phyloP scores from a whole-genome alignment of 768 basidiomycete genomes.

The Hemileccinum impolitum region DNA sequence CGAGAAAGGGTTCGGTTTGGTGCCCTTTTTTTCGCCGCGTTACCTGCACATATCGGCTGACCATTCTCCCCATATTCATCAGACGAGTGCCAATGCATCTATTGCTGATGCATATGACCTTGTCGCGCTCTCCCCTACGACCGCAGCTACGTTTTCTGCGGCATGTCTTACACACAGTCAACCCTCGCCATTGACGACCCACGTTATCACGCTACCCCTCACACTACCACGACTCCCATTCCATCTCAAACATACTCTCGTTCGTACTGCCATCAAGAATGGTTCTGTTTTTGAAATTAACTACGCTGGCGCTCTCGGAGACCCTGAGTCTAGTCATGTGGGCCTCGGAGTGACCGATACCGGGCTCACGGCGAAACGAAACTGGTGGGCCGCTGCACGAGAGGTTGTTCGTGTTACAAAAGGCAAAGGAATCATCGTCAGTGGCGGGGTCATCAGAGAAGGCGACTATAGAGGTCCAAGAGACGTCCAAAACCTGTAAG shows the following conservation, averaged over 20 bases:
- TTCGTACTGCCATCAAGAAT: conserved; percentile 76
- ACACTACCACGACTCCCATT: conserved; percentile 76
- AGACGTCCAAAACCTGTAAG: conserved; percentile 77
- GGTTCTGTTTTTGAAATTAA: conserved; percentile 81
- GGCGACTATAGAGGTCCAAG: conserved; percentile 66
- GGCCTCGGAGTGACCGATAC: conserved; percentile 50
- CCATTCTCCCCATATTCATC: neutral
- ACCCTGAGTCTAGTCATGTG: conserved; percentile 44
- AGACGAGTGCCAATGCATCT: conserved; percentile 71
- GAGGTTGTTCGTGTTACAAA: conserved; percentile 80
- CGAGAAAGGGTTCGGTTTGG: conserved; percentile 82
- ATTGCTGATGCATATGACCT: conserved; percentile 70
- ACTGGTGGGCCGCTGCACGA: conserved; percentile 80
- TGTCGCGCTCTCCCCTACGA: conserved; percentile 72
- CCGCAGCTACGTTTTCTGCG: conserved; percentile 64
- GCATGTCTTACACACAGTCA: conserved; percentile 78
- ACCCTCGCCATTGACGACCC: conserved; percentile 73
- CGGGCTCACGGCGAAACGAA: conserved; percentile 58
- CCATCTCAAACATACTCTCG: conserved; percentile 77
- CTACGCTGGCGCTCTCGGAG: conserved; percentile 71
- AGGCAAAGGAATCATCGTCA: conserved; percentile 71
- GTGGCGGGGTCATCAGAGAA: conserved; percentile 59
- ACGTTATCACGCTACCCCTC: conserved; percentile 77
- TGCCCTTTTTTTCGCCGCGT: conserved; percentile 33
- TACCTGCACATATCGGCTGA: neutral